Percentiles rank a stretch among this genome's conserved stretches.
phyloP scores from a whole-genome alignment of 2,329 filamentous ascomycete species.

The Alternaria viburni region DNA sequence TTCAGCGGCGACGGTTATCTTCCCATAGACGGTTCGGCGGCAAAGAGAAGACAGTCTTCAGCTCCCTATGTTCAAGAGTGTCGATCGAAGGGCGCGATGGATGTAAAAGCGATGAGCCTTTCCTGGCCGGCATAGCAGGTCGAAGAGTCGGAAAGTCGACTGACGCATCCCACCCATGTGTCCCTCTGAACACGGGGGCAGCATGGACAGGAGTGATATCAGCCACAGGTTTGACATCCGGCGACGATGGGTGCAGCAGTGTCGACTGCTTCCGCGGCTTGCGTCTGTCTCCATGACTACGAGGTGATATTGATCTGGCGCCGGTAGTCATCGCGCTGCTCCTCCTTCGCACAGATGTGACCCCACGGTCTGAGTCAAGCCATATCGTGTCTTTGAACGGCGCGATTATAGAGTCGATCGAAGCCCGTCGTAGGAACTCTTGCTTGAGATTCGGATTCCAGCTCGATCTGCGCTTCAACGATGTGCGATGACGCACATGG shows the following conservation, averaged over 20 bases:
- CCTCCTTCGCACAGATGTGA: background rate
- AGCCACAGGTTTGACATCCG: background rate
- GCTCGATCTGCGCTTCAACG: slow-evolving; percentile 22
- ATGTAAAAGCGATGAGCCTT: slow-evolving; percentile 29
- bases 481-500: slow-evolving; percentile 13
- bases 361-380: background rate
- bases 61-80: background rate
- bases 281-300: background rate
- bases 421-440: slow-evolving; percentile 18
- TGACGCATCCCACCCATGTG: background rate
- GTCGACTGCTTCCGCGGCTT: slow-evolving; percentile 7
- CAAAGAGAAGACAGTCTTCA: slow-evolving; percentile 3
- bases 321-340: background rate
- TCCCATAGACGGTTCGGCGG: background rate
- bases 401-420: slow-evolving; percentile 16
- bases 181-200: background rate
- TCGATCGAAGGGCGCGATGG: slow-evolving; percentile 22
- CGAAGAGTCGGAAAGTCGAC: background rate
- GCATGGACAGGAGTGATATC: background rate
- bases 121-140: background rate
- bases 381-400: slow-evolving; percentile 9
- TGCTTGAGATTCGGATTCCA: slow-evolving; percentile 36
- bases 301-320: background rate
- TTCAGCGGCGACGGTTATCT: background rate
- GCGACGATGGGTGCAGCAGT: slow-evolving; percentile 12